A percentile compares a stretch with the other conserved stretches of the same genome.
phyloP scores from a whole-genome alignment of 768 basidiomycete genomes.

The Mycena haematopus region DNA sequence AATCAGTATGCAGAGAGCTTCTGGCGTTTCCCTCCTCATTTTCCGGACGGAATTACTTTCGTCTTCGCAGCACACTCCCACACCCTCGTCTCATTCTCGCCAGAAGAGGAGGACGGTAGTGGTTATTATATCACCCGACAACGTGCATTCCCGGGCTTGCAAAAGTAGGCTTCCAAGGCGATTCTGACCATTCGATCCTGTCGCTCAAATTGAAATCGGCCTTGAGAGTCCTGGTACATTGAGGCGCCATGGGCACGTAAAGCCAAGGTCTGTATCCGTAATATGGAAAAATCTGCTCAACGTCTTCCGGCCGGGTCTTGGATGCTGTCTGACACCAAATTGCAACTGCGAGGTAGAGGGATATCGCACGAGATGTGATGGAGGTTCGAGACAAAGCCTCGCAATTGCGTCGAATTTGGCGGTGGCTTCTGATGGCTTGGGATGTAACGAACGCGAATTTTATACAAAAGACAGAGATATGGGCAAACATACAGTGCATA shows the following conservation, averaged over 20 bases:
- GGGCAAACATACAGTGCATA: too few species aligned
- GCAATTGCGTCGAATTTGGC: too few species aligned
- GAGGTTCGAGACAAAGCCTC: too few species aligned
- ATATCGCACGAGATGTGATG: too few species aligned
- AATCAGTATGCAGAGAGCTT: not conserved
- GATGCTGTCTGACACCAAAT: too few species aligned
- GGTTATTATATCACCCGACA: not conserved
- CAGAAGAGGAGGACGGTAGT: not conserved
- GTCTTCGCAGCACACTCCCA: not conserved
- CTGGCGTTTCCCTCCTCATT: not conserved
- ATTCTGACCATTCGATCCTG: not conserved
- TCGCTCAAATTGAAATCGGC: not conserved
- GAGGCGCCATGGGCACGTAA: not conserved
- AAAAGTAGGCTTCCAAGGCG: not conserved
- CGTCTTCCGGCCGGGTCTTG: not conserved
- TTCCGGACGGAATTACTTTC: not conserved
- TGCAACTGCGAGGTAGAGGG: too few species aligned
- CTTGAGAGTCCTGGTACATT: not conserved
- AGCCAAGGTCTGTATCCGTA: constrained; percentile 1
- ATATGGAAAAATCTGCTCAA: not conserved
- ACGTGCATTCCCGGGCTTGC: not conserved
- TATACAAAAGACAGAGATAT: too few species aligned
- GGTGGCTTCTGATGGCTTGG: too few species aligned
- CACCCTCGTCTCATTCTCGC: not conserved
- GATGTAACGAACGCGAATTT: too few species aligned